Evolutionary conservation across 1,284 basidiomycete genomes (phyloP).

Genomic region (Hortiboletus rubellus): DNA sequence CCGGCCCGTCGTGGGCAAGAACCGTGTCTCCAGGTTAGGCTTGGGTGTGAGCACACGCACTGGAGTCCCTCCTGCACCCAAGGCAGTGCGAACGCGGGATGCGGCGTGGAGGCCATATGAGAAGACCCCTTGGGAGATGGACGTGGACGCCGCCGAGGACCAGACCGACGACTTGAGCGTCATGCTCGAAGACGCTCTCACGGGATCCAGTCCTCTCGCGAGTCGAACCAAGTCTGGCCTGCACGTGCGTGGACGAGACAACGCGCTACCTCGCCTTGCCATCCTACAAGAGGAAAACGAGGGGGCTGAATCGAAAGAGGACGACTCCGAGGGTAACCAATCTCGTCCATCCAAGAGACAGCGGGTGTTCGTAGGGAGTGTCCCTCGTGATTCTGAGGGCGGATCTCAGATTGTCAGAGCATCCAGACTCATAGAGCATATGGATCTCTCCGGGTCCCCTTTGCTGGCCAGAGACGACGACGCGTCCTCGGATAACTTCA

Average conservation of each 20-base stretch:
- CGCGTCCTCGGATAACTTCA: not conserved
- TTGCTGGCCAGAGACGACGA: slow-evolving; percentile 19
- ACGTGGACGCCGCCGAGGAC: slow-evolving; percentile 14
- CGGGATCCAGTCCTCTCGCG: slow-evolving; percentile 32
- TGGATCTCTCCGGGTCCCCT: slow-evolving; percentile 30
- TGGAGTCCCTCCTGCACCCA: slow-evolving; percentile 28
- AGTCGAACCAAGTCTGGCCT: slow-evolving; percentile 16
- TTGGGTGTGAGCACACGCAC: slow-evolving; percentile 15
- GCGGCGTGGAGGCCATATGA: slow-evolving; percentile 21
- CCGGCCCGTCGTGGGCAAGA: slow-evolving; percentile 31
- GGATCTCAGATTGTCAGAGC: not conserved
- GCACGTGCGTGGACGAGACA: slow-evolving; percentile 8
- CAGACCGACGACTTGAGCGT: not conserved
- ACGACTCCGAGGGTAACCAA: slow-evolving; percentile 6
- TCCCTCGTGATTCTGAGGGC: not conserved
- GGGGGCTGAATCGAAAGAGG: slow-evolving; percentile 15
- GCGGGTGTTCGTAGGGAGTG: slow-evolving; percentile 1
- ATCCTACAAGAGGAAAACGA: slow-evolving; percentile 31
- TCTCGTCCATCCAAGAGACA: slow-evolving; percentile 24
- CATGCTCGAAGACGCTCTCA: slow-evolving; percentile 17
- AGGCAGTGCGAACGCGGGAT: slow-evolving; percentile 25
- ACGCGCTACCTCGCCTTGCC: slow-evolving; percentile 17
- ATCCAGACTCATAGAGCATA: slow-evolving; percentile 29
- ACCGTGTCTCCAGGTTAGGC: slow-evolving; percentile 16
- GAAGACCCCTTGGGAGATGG: slow-evolving; percentile 29